Conservation (phyloP, 192 early-diverging fungal species). For the Coemansia sp. region DNA sequence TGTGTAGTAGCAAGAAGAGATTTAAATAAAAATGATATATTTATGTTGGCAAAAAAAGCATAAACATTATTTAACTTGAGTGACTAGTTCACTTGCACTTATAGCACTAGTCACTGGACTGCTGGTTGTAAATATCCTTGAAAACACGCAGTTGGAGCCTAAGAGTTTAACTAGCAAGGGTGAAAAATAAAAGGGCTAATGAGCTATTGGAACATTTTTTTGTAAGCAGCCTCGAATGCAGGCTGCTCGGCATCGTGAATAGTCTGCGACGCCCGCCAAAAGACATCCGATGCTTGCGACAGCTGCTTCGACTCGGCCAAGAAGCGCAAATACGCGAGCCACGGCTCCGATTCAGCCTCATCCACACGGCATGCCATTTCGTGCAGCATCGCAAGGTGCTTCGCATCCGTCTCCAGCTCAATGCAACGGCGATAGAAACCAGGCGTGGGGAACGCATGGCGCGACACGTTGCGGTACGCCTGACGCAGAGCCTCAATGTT, state of each 20-base stretch:
- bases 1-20: too few relatives aligned
- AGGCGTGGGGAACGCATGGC: conserved; percentile 61
- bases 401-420: conserved; percentile 56
- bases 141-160: too few relatives aligned
- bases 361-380: conserved; percentile 39
- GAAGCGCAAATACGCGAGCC: conserved; percentile 36
- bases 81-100: background rate
- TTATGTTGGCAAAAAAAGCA: too few relatives aligned
- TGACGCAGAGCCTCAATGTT: conserved; percentile 55
- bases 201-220: background rate
- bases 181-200: too few relatives aligned
- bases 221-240: conserved; percentile 7
- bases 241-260: conserved; percentile 8
- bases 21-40: too few relatives aligned
- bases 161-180: too few relatives aligned
- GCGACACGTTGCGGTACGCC: conserved; percentile 54
- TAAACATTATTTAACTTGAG: background rate
- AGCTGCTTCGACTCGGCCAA: conserved; percentile 17
- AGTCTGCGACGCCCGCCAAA: conserved; percentile 37
- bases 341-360: conserved; percentile 18
- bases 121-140: background rate
- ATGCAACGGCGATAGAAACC: conserved; percentile 65
- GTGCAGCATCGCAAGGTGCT: conserved; percentile 19
- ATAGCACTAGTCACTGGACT: background rate
- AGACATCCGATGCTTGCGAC: conserved; percentile 23